Percentiles rank a stretch among this genome's conserved stretches.
These are phyloP conservation scores for Metschnikowia proteae DNA, from an alignment of 805 yeast species.

Conservation along the genomic window DNA sequence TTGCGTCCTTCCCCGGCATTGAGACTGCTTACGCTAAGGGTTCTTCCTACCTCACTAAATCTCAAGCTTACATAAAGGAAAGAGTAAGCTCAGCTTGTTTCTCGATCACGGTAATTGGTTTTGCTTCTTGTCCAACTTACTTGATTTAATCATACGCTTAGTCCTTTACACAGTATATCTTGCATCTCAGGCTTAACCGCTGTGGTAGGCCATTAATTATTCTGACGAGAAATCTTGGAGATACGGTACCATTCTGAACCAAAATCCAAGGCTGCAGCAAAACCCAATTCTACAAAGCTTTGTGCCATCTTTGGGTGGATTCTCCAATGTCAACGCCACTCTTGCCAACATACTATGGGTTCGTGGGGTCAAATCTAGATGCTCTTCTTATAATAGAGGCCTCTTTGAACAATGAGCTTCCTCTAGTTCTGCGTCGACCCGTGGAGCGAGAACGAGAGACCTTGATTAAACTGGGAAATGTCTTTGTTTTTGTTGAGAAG, in stretches of 20 bases:
- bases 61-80: not conserved
- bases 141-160: not conserved
- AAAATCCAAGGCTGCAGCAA: not conserved
- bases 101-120: not conserved
- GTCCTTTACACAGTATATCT: not conserved
- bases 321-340: slow-evolving; percentile 6
- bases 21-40: not conserved
- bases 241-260: not conserved
- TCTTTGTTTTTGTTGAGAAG: slow-evolving; percentile 83
- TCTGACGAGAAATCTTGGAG: not conserved
- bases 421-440: slow-evolving; percentile 71
- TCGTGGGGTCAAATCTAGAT: slow-evolving; percentile 76
- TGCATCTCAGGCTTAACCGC: not conserved
- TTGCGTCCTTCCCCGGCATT: not conserved
- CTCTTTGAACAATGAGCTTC: slow-evolving; percentile 57
- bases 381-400: slow-evolving; percentile 81
- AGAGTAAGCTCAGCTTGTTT: not conserved
- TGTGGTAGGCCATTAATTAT: not conserved
- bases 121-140: not conserved
- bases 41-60: not conserved
- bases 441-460: slow-evolving; percentile 68
- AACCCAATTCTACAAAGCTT: too few species aligned
- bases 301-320: not conserved
- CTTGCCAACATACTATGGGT: slow-evolving; percentile 44
- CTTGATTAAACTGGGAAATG: slow-evolving; percentile 70